phyloP scores from a whole-genome alignment of 2,329 filamentous ascomycete species.

The Xylariales sp. region DNA sequence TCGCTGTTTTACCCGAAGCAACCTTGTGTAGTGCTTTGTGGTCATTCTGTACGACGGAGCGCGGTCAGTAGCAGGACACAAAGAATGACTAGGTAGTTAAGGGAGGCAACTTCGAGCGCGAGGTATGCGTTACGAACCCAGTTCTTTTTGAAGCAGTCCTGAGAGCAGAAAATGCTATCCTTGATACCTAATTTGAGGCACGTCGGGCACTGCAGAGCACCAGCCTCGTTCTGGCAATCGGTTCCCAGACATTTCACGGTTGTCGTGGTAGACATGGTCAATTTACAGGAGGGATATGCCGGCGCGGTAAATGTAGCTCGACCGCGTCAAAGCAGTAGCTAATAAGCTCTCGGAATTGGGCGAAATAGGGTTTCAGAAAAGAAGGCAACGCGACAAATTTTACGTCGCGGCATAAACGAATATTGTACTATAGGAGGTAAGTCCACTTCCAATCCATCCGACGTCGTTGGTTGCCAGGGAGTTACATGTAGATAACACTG shows the following conservation, averaged over 20 bases:
- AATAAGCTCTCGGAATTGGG: neutral
- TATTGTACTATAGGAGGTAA: neutral
- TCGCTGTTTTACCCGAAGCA: conserved; percentile 60
- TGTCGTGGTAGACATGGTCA: conserved; percentile 52
- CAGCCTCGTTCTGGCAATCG: conserved; percentile 89
- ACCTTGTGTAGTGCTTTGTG: conserved; percentile 90
- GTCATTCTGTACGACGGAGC: conserved; percentile 65
- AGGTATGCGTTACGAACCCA: conserved; percentile 75
- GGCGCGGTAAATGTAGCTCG: neutral
- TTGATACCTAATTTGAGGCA: conserved; percentile 89
- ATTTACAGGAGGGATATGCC: neutral
- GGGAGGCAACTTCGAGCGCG: conserved; percentile 11
- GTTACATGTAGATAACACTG: neutral
- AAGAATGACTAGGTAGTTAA: neutral
- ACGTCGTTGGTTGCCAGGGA: neutral
- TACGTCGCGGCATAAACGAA: conserved; percentile 3
- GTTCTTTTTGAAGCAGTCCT: conserved; percentile 98
- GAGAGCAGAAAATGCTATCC: conserved; percentile 96
- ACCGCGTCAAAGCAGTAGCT: neutral
- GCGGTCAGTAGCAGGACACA: conserved; percentile 25
- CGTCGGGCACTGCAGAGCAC: conserved; percentile 90
- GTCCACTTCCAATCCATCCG: neutral
- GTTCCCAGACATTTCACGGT: conserved; percentile 78
- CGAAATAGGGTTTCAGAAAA: neutral
- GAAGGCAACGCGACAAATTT: neutral